Evolutionary conservation across 768 basidiomycete species (phyloP), one percentile per base, ranked within the genome.

Genomic region (Tricholoma matsutake): DNA sequence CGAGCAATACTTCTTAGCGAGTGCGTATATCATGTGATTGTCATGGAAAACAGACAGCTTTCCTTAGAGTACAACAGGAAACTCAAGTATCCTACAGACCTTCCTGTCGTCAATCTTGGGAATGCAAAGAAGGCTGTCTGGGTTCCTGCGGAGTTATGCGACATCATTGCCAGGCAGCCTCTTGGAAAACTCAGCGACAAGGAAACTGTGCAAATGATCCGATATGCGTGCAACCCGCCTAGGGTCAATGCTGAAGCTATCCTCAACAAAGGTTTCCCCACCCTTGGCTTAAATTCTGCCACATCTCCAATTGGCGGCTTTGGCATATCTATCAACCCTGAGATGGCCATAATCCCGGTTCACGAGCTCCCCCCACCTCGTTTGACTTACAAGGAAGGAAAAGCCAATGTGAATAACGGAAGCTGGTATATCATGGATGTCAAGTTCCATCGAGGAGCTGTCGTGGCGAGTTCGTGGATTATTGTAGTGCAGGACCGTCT

Each of bases 401-500:
- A 66, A 22, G 69, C 76, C 2, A 78, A 73, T 13, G 80, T 85
- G 6, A 74, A 67, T 39, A 83, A 87, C 32, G 92, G 86, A 0
- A 81, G 83, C 41, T 94, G 92, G 92, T 92, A 93, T 63, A 86
- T 92, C 56, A 69, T 87, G 34, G 79, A 87, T 18, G 86, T 89
- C 58, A 84, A 86, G 67, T 92, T 94, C 66, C 84, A 86, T 34
- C 68, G 65, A 0, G 84, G 84, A 0, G 87, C 79, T 0, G 66
- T 57, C 1, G 77, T 91, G 16, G 39, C 70, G 8, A 79, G 77
- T 32, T 92, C 89, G 88, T 86, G 84, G 73, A 83, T 92, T 7
- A 67, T 94, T 0, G 79, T 87, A 7, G 78, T 94, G 20, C 73
- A 77, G 18, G 90, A 91, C 16, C 78, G 81, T 10, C 51, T 54